Percentiles rank a stretch among this genome's conserved stretches.
phyloP scores from a whole-genome alignment of 2,329 filamentous ascomycete species.

The Aspergillus quadricinctus region DNA sequence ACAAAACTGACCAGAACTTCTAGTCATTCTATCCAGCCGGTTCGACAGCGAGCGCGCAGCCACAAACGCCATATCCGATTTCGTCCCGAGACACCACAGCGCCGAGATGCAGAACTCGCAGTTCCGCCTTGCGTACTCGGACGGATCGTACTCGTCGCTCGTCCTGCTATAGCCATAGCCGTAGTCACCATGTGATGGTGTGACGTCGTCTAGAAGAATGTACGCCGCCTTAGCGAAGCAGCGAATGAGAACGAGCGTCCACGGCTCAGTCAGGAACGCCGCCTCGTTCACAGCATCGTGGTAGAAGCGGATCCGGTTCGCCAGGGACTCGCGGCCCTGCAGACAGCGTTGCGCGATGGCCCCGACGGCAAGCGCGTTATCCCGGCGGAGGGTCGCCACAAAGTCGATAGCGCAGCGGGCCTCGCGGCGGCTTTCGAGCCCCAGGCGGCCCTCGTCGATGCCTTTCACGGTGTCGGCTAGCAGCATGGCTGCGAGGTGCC shows the following conservation, averaged over 20 bases:
- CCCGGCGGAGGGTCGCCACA: conserved; percentile 38
- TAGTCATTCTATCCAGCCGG: conserved; percentile 18
- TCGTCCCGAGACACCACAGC: conserved; percentile 52
- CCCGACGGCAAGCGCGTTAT: conserved; percentile 45
- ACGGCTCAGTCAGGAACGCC: conserved; percentile 57
- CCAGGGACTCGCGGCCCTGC: conserved; percentile 20
- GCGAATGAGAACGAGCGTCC: conserved; percentile 54
- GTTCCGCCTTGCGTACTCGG: conserved; percentile 17
- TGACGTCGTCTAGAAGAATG: conserved; percentile 33
- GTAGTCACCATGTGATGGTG: neutral
- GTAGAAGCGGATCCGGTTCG: conserved; percentile 29
- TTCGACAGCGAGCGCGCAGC: conserved; percentile 37
- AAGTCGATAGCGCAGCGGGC: conserved; percentile 29
- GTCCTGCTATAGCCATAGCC: neutral
- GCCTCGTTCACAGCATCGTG: conserved; percentile 53
- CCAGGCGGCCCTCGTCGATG: conserved; percentile 36
- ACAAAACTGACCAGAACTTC: neutral
- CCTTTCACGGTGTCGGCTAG: conserved; percentile 52
- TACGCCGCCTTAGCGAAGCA: conserved; percentile 49
- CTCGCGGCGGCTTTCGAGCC: conserved; percentile 16
- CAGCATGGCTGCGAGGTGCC: conserved; percentile 54
- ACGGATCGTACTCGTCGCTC: neutral
- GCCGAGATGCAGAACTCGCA: conserved; percentile 50
- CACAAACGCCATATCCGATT: conserved; percentile 50
- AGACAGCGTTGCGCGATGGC: conserved; percentile 48